Evolutionary conservation across 305 asterid genomes (phyloP).

Genomic region (Solanum hybrid): DNA sequence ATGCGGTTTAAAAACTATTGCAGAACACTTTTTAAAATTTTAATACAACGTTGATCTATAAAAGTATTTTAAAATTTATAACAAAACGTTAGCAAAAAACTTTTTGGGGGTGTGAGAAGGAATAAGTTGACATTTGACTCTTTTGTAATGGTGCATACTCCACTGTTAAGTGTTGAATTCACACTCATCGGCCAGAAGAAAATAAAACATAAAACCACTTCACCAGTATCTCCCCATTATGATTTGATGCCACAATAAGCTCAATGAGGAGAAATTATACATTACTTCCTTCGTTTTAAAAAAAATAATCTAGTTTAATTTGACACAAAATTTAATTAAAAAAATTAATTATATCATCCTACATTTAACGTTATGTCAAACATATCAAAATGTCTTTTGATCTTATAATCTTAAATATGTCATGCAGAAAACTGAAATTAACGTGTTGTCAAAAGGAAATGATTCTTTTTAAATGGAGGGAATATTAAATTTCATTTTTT

Average conservation of each 20-base stretch:
- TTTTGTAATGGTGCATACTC: neutral
- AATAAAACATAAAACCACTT: neutral
- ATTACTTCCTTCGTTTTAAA: too few species aligned
- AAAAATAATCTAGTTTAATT: too few species aligned
- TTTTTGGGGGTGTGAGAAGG: neutral
- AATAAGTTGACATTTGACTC: neutral
- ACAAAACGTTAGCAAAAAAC: neutral
- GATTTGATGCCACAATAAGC: neutral
- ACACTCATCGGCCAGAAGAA: neutral
- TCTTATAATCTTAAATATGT: too few species aligned
- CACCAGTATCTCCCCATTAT: neutral
- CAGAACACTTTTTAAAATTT: neutral
- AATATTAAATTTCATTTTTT: neutral
- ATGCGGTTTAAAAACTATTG: neutral
- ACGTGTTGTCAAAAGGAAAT: neutral
- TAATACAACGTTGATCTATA: neutral
- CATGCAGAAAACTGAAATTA: too few species aligned
- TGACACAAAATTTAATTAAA: too few species aligned
- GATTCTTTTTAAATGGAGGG: neutral
- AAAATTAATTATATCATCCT: too few species aligned
- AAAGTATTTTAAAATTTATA: neutral
- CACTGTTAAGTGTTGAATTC: neutral
- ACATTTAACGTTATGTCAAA: too few species aligned
- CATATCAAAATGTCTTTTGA: too few species aligned
- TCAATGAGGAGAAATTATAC: neutral